phyloP scores from a whole-genome alignment of 139 green algal species.

The Chlamydomonas eustigma region DNA sequence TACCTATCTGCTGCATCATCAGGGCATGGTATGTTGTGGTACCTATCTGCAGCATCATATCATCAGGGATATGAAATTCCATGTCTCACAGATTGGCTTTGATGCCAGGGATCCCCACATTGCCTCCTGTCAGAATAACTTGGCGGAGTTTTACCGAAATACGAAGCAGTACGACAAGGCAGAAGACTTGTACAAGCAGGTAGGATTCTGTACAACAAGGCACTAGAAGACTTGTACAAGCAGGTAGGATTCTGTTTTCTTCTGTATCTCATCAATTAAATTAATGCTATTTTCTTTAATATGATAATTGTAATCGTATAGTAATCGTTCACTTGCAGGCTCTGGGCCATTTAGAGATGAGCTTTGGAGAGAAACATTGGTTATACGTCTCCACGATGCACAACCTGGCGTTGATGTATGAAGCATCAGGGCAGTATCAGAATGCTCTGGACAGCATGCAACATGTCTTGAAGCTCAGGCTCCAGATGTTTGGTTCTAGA shows the following conservation, averaged over 20 bases:
- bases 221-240: conserved; percentile 61
- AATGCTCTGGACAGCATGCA: conserved; percentile 5
- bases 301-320: no score
- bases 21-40: no score
- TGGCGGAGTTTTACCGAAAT: conserved; percentile 71
- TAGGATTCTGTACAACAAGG: conserved; percentile 42
- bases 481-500: conserved; percentile 36
- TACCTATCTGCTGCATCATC: no score
- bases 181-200: conserved; percentile 61
- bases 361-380: conserved; percentile 49
- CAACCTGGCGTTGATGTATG: conserved; percentile 54
- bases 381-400: conserved; percentile 47
- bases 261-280: no score
- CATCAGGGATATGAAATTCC: no score
- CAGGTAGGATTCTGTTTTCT: conserved; percentile 48
- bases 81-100: conserved; percentile 44
- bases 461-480: conserved; percentile 22
- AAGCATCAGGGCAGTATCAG: conserved; percentile 28
- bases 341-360: conserved; percentile 33
- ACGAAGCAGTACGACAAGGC: conserved; percentile 46
- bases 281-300: no score
- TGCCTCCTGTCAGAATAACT: conserved; percentile 61
- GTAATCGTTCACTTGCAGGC: conserved; percentile 30
- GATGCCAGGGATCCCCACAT: conserved; percentile 61
- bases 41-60: no score